Evolutionary conservation across 2,329 filamentous ascomycete species (phyloP).

Genomic region (Verticillium nonalfalfae): DNA sequence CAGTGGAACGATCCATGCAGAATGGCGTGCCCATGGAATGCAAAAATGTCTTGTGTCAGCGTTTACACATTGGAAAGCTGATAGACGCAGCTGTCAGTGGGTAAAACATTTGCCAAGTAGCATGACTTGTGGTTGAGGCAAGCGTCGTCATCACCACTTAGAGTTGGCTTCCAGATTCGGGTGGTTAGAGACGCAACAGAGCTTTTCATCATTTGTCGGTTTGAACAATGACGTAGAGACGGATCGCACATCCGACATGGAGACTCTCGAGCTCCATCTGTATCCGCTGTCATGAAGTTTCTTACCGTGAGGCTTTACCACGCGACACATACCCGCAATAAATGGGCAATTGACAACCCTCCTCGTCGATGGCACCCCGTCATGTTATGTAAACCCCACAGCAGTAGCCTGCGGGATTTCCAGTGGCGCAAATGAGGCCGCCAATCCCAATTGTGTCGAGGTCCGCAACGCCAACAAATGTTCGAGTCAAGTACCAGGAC

Average conservation of each 20-base stretch:
- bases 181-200: background rate
- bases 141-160: background rate
- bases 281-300: background rate
- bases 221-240: background rate
- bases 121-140: background rate
- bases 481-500: background rate
- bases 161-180: background rate
- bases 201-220: background rate
- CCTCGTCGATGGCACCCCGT: background rate
- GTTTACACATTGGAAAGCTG: too few relatives aligned
- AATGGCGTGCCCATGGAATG: too few relatives aligned
- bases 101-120: too few relatives aligned
- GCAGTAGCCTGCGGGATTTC: background rate
- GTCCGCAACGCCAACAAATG: background rate
- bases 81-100: too few relatives aligned
- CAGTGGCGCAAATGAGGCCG: background rate
- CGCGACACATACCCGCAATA: background rate
- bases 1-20: too few relatives aligned
- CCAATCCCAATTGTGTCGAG: background rate
- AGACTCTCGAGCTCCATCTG: background rate
- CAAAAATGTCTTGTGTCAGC: too few relatives aligned
- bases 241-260: background rate
- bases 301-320: background rate
- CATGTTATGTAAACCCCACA: background rate
- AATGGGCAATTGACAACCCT: background rate